Percentiles rank a stretch among this genome's conserved stretches.
These are phyloP conservation scores for Crithidia brevicula DNA, from an alignment of 208 protist species.

Conservation along the genomic window DNA sequence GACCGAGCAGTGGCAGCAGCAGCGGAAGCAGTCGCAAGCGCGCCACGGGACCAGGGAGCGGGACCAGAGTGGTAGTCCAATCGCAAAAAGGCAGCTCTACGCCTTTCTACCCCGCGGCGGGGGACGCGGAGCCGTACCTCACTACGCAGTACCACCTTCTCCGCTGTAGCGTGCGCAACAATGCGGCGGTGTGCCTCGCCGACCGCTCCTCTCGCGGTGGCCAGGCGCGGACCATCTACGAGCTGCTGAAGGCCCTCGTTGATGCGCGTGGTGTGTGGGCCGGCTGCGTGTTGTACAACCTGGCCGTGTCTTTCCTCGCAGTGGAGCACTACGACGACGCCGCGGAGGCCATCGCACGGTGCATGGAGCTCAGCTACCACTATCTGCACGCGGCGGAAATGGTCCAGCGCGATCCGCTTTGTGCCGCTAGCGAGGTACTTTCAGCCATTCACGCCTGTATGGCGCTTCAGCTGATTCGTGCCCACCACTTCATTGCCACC, in stretches of 20 bases:
- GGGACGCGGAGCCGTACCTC: neutral
- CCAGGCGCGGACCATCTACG: conserved; percentile 22
- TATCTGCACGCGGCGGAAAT: conserved; percentile 35
- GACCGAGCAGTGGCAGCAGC: neutral
- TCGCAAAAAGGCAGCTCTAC: conserved; percentile 10
- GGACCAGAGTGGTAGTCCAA: neutral
- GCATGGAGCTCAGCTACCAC: conserved; percentile 62
- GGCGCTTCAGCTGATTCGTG: conserved; percentile 69
- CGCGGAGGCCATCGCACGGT: conserved; percentile 74
- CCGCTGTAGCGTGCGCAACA: conserved; percentile 28
- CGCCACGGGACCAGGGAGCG: neutral
- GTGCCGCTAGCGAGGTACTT: neutral
- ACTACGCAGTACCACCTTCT: conserved; percentile 13
- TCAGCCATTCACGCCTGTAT: conserved; percentile 8
- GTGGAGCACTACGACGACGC: conserved; percentile 70
- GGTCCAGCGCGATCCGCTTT: neutral
- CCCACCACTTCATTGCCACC: conserved; percentile 75
- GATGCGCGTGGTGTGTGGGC: conserved; percentile 47
- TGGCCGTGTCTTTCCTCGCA: conserved; percentile 60
- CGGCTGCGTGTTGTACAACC: conserved; percentile 77
- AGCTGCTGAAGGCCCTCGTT: conserved; percentile 55
- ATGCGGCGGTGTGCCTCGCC: conserved; percentile 27
- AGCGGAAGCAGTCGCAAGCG: neutral
- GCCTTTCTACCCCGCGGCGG: neutral
- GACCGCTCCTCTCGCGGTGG: conserved; percentile 18